Evolutionary conservation across 768 basidiomycete genomes (phyloP), one percentile per base, ranked within the genome.

Genomic region (Tremella fuciformis): DNA sequence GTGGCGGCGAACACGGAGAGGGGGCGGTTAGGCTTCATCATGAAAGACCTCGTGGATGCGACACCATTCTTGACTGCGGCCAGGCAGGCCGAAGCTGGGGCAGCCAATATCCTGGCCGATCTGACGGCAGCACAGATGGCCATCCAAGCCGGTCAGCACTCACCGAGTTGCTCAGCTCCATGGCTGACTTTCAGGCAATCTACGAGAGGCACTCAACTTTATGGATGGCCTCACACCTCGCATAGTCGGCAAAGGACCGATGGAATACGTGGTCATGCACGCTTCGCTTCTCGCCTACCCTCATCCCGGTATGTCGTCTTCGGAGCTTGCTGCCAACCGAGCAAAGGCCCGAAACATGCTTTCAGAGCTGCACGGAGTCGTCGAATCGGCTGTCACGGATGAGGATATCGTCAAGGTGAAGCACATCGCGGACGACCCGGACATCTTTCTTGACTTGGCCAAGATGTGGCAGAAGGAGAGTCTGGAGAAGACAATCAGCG

Each of bases 391-490:
- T n/a, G 83, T 85, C 26, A 67, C 77, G 3, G 80, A 83, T 9
- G 57, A 78, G 37, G 73, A 64, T 24, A 59, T 58, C 55, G 70
- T 69, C 1, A 54, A 53, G 13, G 79, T 85, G 4, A 81, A 83
- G 19, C 82, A 80, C 19, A 82, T 91, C 50, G 80, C 80, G 0
- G 84, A 88, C 13, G 94, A 99, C 68, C 79, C 88, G 52, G 88
- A 94, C 59, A 84, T 97, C 83, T 87, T 90, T 64, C 79, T 86
- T n/a, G 93, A 97, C 74, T 85, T 97, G 59, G 91, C 91, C 11
- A 84, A 86, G 47, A 75, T 96, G 55, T 97, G 91, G 88, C 88
- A 89, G 67, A 85, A 83, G 2, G 89, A 92, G 13, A 86, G 82
- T 69, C 63, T 86, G 13, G 89, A 89, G 24, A 84, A 86, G 51